phyloP scores from a whole-genome alignment of 176 grass and related monocot species.

The Cenchrus fungigraminus region DNA sequence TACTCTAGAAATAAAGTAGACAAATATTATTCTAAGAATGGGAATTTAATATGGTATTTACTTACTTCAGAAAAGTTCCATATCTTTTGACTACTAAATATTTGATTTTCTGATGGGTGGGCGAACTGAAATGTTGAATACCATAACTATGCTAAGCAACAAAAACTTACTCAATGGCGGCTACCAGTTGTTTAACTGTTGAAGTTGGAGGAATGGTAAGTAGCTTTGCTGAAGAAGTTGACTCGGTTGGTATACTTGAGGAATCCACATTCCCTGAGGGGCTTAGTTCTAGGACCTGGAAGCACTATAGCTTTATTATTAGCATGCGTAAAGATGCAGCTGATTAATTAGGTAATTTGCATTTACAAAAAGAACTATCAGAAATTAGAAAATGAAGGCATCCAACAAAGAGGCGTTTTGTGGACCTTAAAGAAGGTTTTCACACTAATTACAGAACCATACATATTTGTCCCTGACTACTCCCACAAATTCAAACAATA shows the following conservation, averaged over 20 bases:
- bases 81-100: not conserved
- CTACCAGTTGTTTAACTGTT: conserved; percentile 74
- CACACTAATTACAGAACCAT: not conserved
- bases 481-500: conserved; percentile 17
- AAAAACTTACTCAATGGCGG: conserved; percentile 79
- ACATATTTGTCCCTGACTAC: not conserved
- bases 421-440: not conserved
- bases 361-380: conserved; percentile 1
- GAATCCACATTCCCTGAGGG: conserved; percentile 34
- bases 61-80: not conserved
- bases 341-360: conserved; percentile 27
- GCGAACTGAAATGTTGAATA: not conserved
- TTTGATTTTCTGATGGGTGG: not conserved
- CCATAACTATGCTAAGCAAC: not conserved
- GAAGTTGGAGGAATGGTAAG: conserved; percentile 64
- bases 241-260: conserved; percentile 9
- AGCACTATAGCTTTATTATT: conserved; percentile 18
- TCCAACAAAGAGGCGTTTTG: not conserved
- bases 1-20: conserved; percentile 4
- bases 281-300: conserved; percentile 48
- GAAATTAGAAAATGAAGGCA: conserved; percentile 1
- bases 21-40: not conserved
- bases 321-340: conserved; percentile 9
- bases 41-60: not conserved
- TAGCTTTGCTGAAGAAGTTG: conserved; percentile 43